phyloP scores from a whole-genome alignment of 1,284 basidiomycete genomes.

The Mycena citricolor region DNA sequence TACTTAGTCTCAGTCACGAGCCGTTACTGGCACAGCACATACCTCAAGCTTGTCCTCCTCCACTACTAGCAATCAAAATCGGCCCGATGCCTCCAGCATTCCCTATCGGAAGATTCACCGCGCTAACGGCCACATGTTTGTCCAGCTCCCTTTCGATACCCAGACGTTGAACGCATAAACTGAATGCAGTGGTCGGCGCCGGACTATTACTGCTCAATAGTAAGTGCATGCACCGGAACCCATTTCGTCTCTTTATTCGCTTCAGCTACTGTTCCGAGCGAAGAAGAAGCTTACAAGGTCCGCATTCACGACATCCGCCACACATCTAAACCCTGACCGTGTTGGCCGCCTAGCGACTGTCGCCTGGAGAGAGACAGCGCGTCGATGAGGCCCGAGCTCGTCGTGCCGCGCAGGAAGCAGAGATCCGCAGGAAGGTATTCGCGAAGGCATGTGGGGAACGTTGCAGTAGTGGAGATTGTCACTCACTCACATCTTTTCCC shows the following conservation, averaged over 20 bases:
- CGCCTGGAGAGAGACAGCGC: constrained; percentile 15
- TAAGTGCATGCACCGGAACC: constrained; percentile 10
- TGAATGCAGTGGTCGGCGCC: constrained; percentile 16
- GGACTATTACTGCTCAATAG: constrained; percentile 23
- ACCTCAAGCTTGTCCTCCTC: neutral
- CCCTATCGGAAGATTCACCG: constrained; percentile 20
- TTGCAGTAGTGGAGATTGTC: too few species aligned
- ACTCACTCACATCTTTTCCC: too few species aligned
- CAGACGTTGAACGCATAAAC: constrained; percentile 6
- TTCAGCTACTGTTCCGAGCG: constrained; percentile 59
- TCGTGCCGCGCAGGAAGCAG: constrained; percentile 20
- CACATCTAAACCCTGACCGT: neutral
- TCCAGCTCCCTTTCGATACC: constrained; percentile 5
- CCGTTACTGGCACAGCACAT: constrained; percentile 1
- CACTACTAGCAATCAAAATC: neutral
- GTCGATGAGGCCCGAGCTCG: constrained; percentile 19
- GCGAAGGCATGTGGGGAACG: constrained; percentile 14
- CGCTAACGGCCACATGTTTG: constrained; percentile 18
- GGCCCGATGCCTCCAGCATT: constrained; percentile 19
- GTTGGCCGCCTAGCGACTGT: constrained; percentile 6
- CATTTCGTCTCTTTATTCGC: constrained; percentile 1
- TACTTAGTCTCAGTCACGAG: too few species aligned
- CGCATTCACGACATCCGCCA: constrained; percentile 24
- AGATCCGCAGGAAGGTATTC: constrained; percentile 20
- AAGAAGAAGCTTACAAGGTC: constrained; percentile 57